Evolutionary conservation across 1,284 basidiomycete genomes (phyloP), one percentile per base, ranked within the genome.

Genomic region (Puccinia hordei): DNA sequence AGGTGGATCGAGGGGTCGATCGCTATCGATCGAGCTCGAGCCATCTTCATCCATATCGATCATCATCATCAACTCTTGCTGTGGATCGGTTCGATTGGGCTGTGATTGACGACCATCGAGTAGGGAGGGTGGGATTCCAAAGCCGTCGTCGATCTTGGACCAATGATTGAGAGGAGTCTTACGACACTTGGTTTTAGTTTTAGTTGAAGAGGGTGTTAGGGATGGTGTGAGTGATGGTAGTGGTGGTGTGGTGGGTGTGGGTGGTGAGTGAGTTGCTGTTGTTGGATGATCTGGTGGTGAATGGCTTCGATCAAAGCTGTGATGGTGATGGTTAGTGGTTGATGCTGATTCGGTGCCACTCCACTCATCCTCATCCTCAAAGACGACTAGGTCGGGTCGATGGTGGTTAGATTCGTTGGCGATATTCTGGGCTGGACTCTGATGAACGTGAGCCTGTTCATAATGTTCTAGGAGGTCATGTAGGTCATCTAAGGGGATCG

Each of bases 301-400:
- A 10, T 27, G 44, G 49, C 68, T 71, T 2, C 68, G 68, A 13
- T 71, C 46, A 44, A 51, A 49, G 38, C 65, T 53, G 24, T 51
- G n/a, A 17, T 35, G 15, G 61, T 55, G 15, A 8, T 63, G 61
- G 38, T 55, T 12, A n/a, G n/a, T n/a, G n/a, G 75, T 61, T 44
- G 75, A 78, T 0, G 38, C 65, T 27, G 63, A 57, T 44, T 55
- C 51, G 44, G 59, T 78, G 1, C 63, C 59, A 33, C 75, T 78
- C 75, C 75, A 78, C 41, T 78, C 75, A 13, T 78, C 75, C 27
- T 78, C 75, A 59, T 78, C 75, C 33, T 78, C 75, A 30, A 78
- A 73, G 27, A 73, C 71, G 35, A 73, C 46, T 17, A 59, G n/a
- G 13, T 73, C 71, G 41, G 71, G 71, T n/a, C 53, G 30, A 6